A percentile compares a stretch with the other conserved stretches of the same genome.
These are phyloP conservation scores for Ottelia alismoides DNA, from an alignment of 106 monocot species.

Conservation along the genomic window DNA sequence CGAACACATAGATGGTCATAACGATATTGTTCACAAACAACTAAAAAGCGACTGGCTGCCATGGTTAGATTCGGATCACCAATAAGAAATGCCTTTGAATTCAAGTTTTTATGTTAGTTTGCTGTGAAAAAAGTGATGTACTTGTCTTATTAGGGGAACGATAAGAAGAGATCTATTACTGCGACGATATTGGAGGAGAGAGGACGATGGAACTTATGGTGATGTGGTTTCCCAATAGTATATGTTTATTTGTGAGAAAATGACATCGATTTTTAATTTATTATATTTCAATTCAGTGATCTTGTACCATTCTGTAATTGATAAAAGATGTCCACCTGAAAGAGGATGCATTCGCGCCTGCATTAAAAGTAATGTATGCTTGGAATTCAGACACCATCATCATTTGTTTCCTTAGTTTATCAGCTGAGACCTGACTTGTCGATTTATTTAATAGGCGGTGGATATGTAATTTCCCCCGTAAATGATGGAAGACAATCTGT, in stretches of 20 bases:
- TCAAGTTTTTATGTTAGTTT: not conserved
- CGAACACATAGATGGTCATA: slow-evolving; percentile 87
- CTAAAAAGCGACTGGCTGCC: slow-evolving; percentile 77
- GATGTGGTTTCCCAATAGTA: no score
- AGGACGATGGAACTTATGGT: slow-evolving; percentile 99
- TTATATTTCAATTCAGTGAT: slow-evolving; percentile 48
- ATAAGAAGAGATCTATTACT: slow-evolving; percentile 77
- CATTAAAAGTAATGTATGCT: slow-evolving; percentile 99
- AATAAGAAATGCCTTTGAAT: no score
- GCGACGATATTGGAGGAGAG: slow-evolving; percentile 81
- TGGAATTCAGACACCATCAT: slow-evolving; percentile 18
- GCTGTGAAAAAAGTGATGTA: not conserved
- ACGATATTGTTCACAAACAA: slow-evolving; percentile 90
- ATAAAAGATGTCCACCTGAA: slow-evolving; percentile 50
- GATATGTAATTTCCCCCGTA: slow-evolving; percentile 87
- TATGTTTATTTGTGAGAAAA: not conserved
- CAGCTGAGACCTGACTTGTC: not conserved
- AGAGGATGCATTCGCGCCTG: slow-evolving; percentile 73
- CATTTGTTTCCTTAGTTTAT: not conserved
- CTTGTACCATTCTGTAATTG: slow-evolving; percentile 79
- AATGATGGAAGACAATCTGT: slow-evolving; percentile 89
- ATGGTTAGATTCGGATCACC: slow-evolving; percentile 45
- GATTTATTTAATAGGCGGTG: slow-evolving; percentile 59
- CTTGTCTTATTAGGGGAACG: slow-evolving; percentile 62
- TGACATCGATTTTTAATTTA: not conserved